Evolutionary conservation across 2,329 filamentous ascomycete genomes (phyloP).

Genomic region (Microthyrium microscopicum): DNA sequence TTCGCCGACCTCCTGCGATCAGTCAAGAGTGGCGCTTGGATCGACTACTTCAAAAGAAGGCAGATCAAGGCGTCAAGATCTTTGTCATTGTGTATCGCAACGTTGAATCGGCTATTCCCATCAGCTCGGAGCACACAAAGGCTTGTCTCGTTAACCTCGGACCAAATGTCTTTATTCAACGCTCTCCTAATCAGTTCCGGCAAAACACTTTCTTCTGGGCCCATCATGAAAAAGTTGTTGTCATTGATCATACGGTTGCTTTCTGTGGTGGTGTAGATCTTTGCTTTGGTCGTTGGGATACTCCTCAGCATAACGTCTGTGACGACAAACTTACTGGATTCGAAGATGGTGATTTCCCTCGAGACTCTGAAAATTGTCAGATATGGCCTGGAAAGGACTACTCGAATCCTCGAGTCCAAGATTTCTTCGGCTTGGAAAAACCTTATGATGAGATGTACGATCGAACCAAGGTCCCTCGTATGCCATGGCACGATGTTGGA

Average conservation of each 20-base stretch:
- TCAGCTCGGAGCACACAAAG: slow-evolving; percentile 96
- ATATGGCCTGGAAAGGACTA: slow-evolving; percentile 97
- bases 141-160: slow-evolving; percentile 89
- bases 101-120: slow-evolving; percentile 90
- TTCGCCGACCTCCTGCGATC: slow-evolving; percentile 83
- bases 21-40: slow-evolving; percentile 97
- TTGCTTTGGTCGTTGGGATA: slow-evolving; percentile 96
- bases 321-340: slow-evolving; percentile 95
- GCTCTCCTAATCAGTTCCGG: slow-evolving; percentile 93
- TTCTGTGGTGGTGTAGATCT: slow-evolving; percentile 93
- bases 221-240: slow-evolving; percentile 94
- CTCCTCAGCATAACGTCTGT: slow-evolving; percentile 73
- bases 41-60: slow-evolving; percentile 81
- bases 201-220: slow-evolving; percentile 99
- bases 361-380: slow-evolving; percentile 87
- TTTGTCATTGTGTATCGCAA: slow-evolving; percentile 98
- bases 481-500: slow-evolving; percentile 97
- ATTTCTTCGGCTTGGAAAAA: slow-evolving; percentile 84
- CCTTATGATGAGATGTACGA: slow-evolving; percentile 99
- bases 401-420: slow-evolving; percentile 85
- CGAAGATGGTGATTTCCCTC: slow-evolving; percentile 54
- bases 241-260: slow-evolving; percentile 89
- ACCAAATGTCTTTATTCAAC: slow-evolving; percentile 88
- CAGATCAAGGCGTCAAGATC: slow-evolving; percentile 86
- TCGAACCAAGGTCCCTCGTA: slow-evolving; percentile 68